Percentiles rank a stretch among this genome's conserved stretches.
These are phyloP conservation scores for Saraca asoca DNA, from an alignment of 331 rosid genomes.

Conservation along the genomic window DNA sequence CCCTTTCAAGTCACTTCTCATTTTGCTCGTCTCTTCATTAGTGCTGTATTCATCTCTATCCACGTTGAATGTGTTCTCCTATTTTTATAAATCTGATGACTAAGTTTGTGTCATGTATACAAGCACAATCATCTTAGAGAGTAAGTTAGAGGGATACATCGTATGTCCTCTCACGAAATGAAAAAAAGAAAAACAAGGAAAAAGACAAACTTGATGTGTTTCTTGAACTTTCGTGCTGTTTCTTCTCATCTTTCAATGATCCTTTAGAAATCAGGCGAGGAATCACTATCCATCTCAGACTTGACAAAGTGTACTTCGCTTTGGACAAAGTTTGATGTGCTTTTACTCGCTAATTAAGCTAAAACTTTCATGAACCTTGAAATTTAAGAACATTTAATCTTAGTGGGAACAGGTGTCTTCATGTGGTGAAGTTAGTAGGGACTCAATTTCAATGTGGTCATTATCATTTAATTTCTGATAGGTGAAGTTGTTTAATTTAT, in stretches of 20 bases:
- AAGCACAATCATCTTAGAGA: too few species aligned
- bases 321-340: constrained; percentile 15
- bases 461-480: background rate
- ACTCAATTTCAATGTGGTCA: too few species aligned
- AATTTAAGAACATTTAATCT: background rate
- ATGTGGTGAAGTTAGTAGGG: background rate
- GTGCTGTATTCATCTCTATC: constrained; percentile 27
- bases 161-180: too few species aligned
- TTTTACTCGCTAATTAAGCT: constrained; percentile 14
- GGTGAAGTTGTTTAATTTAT: background rate
- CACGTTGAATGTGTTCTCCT: constrained; percentile 6
- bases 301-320: background rate
- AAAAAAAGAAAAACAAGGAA: background rate
- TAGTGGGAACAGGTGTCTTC: background rate
- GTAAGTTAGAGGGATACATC: too few species aligned
- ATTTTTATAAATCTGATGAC: too few species aligned
- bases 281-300: constrained; percentile 6
- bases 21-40: background rate
- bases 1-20: constrained; percentile 5
- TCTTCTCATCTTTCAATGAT: background rate
- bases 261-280: background rate
- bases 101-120: too few species aligned
- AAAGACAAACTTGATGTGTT: background rate
- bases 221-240: background rate
- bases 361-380: constrained; percentile 35